Evolutionary conservation across 1,284 basidiomycete genomes (phyloP), one percentile per base, ranked within the genome.

Genomic region (Tranzscheliella williamsii): DNA sequence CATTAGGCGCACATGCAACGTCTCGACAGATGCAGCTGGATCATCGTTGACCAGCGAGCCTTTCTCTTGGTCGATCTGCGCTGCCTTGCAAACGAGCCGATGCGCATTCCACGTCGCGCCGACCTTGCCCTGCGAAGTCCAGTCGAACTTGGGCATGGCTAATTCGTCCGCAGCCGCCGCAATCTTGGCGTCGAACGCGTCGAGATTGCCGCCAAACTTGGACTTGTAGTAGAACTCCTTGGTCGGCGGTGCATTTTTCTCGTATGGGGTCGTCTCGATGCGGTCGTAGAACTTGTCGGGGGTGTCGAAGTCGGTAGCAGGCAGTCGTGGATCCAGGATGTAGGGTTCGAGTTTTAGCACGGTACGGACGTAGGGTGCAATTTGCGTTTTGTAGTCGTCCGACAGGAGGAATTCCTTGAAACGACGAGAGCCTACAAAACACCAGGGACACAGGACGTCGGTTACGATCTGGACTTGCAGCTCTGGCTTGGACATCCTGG

Each of bases 361-460:
- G 13, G 42, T 40, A 9, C 39, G 39, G 12, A 69, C 56, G 34
- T 58, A 35, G 11, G 57, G 51, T 8, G 44, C 49, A 24, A 69
- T 64, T 23, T 69, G 54, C 24, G 26, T 42, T 26, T 46, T 42
- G 47, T 56, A 69, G 42, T 69, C 67, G 15, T 43, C 34, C 26
- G 57, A 62, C 13, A 46, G 31, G 20, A 67, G 46, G 18, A 63
- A 64, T 4, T 43, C 43, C 38, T 67, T 55, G 27, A 61, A 46
- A 13, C 60, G 40, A 18, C 50, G 45, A 18, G 61, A 53, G 3
- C 62, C 62, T 8, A 66, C 55, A 22, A 54, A 58, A 38, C 67
- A 69, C 67, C 67, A 69, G 6, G 67, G 67, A 35, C 67, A 69
- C 42, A 56, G 57, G 32, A 56, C 42, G 38, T 69, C 67, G 17